Evolutionary conservation across 306 rosid species (phyloP), one percentile per base, ranked within the genome.

Genomic region (Ormosia emarginata): DNA sequence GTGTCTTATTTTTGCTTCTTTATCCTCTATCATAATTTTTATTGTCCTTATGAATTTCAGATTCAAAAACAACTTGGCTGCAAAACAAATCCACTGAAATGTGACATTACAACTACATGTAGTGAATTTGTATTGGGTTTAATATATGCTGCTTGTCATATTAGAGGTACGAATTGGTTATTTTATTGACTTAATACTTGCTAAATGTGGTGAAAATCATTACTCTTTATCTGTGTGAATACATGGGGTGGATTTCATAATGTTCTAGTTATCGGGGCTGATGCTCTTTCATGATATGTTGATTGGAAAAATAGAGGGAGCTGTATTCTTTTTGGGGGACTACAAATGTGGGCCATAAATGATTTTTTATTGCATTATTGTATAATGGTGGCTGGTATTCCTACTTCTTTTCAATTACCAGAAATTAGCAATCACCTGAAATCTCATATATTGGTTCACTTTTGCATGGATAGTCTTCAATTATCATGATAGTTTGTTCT

Each of bases 61-160:
- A 84, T 87, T 81, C 88, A 84, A 81, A 81, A 75, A 92, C 93
- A 79, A 73, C 96, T 94, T 82, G 98, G 98, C 81, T 90, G 98
- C 91, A 90, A 83, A 82, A 84, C 77, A 77, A 88, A 86, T 69
- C 98, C 98, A 36, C 77, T 92, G 86, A 87, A 96, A 46, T 94
- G 92, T 90, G 99, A 96, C 86, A 96, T 96, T 36, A 96, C 98
- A 17, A 98, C 98, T 89, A 98, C 99, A 40, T 96, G 99, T 82
- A 91, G 99, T 46, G 99, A 97, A 83, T 96, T 96, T 67, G 67
- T 96, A 11, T 82, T 93, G 90, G 99, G 99, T 85, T 80, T 96
- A 75, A 84, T 93, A 73, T 93, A 98, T 56, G 97, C 98, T 62
- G 90, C 97, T 53, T 92, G 94, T 86, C 98, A 95, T 89, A 89